Conservation (phyloP, 306 rosid genomes). For the Gynostemma pentaphyllum region DNA sequence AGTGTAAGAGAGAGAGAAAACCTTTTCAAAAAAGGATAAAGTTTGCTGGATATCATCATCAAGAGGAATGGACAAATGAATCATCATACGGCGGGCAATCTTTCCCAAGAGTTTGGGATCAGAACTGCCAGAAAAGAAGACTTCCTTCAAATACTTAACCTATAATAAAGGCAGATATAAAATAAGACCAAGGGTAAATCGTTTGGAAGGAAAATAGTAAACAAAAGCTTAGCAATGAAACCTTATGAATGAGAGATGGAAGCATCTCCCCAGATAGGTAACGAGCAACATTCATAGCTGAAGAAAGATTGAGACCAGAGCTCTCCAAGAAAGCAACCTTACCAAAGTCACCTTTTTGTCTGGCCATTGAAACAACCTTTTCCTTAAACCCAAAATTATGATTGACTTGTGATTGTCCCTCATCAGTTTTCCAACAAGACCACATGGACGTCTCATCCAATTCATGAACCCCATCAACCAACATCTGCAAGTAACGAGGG, state of each 20-base stretch:
- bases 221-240: too few relatives aligned
- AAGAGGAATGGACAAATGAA: slow-evolving; percentile 49
- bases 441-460: slow-evolving; percentile 55
- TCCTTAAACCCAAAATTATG: slow-evolving; percentile 31
- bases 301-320: slow-evolving; percentile 53
- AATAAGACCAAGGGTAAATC: slow-evolving; percentile 27
- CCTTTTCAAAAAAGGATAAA: slow-evolving; percentile 76
- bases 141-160: slow-evolving; percentile 62
- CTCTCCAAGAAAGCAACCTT: slow-evolving; percentile 77
- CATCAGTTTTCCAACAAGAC: slow-evolving; percentile 14
- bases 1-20: not conserved
- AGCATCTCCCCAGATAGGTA: slow-evolving; percentile 49
- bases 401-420: not conserved
- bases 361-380: slow-evolving; percentile 44
- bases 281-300: slow-evolving; percentile 68
- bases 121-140: slow-evolving; percentile 42
- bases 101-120: slow-evolving; percentile 28
- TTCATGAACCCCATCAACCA: slow-evolving; percentile 56
- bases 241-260: slow-evolving; percentile 48
- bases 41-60: slow-evolving; percentile 78
- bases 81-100: slow-evolving; percentile 55
- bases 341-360: slow-evolving; percentile 58
- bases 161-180: slow-evolving; percentile 28
- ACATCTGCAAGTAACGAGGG: slow-evolving; percentile 47
- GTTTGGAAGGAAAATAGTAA: too few relatives aligned